Base-by-base conservation (phyloP, 1,284 basidiomycete species). In the Moesziomyces sp. region DNA sequence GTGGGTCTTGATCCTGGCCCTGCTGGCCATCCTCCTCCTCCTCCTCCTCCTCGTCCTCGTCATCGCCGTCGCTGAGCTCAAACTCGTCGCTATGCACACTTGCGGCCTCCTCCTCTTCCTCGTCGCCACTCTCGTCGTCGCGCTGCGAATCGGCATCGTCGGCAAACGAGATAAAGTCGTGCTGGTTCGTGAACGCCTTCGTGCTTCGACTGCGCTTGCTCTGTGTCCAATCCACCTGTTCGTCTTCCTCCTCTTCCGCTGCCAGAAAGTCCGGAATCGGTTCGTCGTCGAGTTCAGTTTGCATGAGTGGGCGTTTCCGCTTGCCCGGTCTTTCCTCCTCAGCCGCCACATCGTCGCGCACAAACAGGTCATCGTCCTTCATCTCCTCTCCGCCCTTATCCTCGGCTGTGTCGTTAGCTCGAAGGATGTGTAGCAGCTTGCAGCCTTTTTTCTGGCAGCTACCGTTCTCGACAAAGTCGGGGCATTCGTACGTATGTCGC, bases 401-500 rank as follows among this genome's bases (percentile, higher is more conserved):
- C 24, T 42, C 49, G 24, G 49, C 54, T 4, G 30, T 46, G 38
- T 14, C 38, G 38, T 18, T 58, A 8, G 70, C 73, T 3, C 78
- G 57, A 13, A 79, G 56, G 44, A 81, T 61, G 43, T 83, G 82
- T 10, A 76, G 67, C 26, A 83, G 51, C 46, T 76, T 69, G 45
- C 82, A 83, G 0, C 62, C 65, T 18, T 67, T 67, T 16, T 63
- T 57, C 2, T 60, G 45, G 56, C 81, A 83, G 40, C 54, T 67
- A 11, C 82, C 81, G 21, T 61, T 65, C 26, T 76, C 74, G 14
- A 76, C 68, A 53, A 81, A 83, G 43, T 81, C 80, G 3, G 80
- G 79, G 52, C 80, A 82, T 26, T 83, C 82, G 46, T 74, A 81
- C 33, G 82, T 78, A 51, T 84, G 82, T 23, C 81, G 60, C 52